Percentiles rank a stretch among this genome's conserved stretches.
phyloP scores from a whole-genome alignment of 2,329 filamentous ascomycete species.

The Sclerotinia borealis region DNA sequence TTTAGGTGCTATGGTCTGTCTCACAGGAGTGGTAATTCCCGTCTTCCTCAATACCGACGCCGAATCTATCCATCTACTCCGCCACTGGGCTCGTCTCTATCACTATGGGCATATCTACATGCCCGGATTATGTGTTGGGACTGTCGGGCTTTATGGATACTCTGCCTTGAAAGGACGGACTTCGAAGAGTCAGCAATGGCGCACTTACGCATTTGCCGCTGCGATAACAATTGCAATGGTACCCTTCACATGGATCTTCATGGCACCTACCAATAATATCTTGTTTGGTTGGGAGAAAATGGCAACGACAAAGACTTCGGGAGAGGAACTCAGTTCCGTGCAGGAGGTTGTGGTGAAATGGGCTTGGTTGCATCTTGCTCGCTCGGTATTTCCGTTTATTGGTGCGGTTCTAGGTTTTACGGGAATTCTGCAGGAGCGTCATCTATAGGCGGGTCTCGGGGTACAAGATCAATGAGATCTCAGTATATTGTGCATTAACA shows the following conservation, averaged over 20 bases:
- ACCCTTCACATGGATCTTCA: neutral
- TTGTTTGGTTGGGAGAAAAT: neutral
- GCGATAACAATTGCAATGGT: neutral
- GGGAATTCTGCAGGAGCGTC: too few species aligned
- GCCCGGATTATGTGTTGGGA: too few species aligned
- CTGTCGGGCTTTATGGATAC: too few species aligned
- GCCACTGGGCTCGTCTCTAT: too few species aligned
- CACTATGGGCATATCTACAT: too few species aligned
- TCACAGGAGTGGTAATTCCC: too few species aligned
- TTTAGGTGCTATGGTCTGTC: neutral
- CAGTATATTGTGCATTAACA: too few species aligned
- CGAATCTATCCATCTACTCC: too few species aligned
- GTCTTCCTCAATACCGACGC: too few species aligned
- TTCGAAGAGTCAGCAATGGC: neutral
- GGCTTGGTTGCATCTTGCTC: neutral
- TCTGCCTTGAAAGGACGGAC: neutral
- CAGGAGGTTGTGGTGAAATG: neutral
- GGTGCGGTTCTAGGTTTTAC: neutral
- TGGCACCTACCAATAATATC: neutral
- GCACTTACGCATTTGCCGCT: too few species aligned
- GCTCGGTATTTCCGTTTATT: neutral
- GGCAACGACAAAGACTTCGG: neutral
- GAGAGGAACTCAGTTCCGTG: neutral
- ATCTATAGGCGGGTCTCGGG: too few species aligned
- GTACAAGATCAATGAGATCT: too few species aligned